phyloP scores from a whole-genome alignment of 495 filamentous ascomycete genomes.

The Pseudotulostoma volvatum region DNA sequence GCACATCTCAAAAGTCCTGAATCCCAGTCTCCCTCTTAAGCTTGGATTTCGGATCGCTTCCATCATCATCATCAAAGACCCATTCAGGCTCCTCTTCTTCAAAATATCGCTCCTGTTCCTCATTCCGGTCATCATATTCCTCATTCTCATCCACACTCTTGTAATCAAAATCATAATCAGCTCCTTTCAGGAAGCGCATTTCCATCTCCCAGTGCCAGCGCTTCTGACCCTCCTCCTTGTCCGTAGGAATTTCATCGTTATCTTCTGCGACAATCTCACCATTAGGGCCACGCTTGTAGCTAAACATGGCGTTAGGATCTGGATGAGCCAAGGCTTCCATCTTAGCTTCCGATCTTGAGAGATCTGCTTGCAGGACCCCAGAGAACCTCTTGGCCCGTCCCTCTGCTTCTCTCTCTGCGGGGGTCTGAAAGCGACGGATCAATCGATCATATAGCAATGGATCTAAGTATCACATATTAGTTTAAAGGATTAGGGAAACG shows the following conservation, averaged over 20 bases:
- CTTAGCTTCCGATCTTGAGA: slow-evolving; percentile 57
- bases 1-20: slow-evolving; percentile 52
- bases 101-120: slow-evolving; percentile 57
- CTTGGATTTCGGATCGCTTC: slow-evolving; percentile 14
- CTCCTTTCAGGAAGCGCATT: slow-evolving; percentile 51
- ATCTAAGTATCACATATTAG: slow-evolving; percentile 34
- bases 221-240: slow-evolving; percentile 46
- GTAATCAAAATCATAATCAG: slow-evolving; percentile 67
- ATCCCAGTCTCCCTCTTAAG: slow-evolving; percentile 59
- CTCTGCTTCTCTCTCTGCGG: slow-evolving; percentile 55
- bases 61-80: slow-evolving; percentile 31
- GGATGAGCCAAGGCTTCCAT: slow-evolving; percentile 44
- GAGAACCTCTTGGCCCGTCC: slow-evolving; percentile 57
- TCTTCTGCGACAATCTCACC: slow-evolving; percentile 43
- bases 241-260: slow-evolving; percentile 38
- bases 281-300: slow-evolving; percentile 29
- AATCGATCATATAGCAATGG: slow-evolving; percentile 66
- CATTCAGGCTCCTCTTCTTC: slow-evolving; percentile 58
- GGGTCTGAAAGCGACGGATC: slow-evolving; percentile 59
- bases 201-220: slow-evolving; percentile 54
- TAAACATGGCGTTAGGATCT: slow-evolving; percentile 32
- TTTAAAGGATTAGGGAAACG: slow-evolving; percentile 3
- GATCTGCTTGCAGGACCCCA: slow-evolving; percentile 52
- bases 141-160: slow-evolving; percentile 48
- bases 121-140: slow-evolving; percentile 44